Percentiles rank a stretch among this genome's conserved stretches.
Evolutionary conservation across 352 stramenopile genomes (phyloP).

Genomic region (Phytopythium sindhum): DNA sequence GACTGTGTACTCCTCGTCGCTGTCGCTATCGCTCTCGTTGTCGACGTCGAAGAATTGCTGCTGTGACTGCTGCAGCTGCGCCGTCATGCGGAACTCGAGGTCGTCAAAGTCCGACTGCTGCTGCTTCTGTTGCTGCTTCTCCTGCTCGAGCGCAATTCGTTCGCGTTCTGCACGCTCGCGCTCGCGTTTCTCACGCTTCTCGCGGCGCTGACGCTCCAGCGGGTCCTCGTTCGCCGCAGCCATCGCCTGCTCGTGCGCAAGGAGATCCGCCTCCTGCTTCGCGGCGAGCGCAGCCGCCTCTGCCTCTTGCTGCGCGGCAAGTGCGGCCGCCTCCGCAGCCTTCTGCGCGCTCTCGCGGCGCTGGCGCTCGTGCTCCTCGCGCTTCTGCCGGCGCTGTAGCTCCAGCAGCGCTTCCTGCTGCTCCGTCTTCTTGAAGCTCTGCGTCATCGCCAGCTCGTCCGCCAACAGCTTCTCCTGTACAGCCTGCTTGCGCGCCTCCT

Average conservation of each 20-base stretch:
- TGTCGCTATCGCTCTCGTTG: conserved; percentile 26
- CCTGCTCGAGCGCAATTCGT: conserved; percentile 27
- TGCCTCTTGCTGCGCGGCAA: background rate
- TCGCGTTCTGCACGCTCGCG: conserved; percentile 35
- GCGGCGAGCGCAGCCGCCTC: conserved; percentile 5
- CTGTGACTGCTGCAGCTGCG: conserved; percentile 31
- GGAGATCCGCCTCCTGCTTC: background rate
- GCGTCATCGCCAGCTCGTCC: conserved; percentile 22
- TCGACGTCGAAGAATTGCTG: conserved; percentile 32
- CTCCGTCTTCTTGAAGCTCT: conserved; percentile 25
- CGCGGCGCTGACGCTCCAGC: conserved; percentile 58
- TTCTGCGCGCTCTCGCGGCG: conserved; percentile 42
- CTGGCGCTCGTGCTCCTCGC: conserved; percentile 62
- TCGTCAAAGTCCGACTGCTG: conserved; percentile 33
- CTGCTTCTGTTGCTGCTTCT: conserved; percentile 15
- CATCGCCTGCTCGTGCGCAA: background rate
- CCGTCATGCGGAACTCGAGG: conserved; percentile 33
- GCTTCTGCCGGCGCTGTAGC: conserved; percentile 64
- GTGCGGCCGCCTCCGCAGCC: conserved; percentile 24
- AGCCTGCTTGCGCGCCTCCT: conserved; percentile 22
- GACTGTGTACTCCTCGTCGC: conserved; percentile 3
- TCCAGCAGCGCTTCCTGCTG: conserved; percentile 47
- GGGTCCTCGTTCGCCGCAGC: background rate
- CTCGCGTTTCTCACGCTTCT: conserved; percentile 71
- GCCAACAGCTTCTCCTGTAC: conserved; percentile 25